Conservation (phyloP, 2,329 filamentous ascomycete species). For the Stachybotrys chartarum region DNA sequence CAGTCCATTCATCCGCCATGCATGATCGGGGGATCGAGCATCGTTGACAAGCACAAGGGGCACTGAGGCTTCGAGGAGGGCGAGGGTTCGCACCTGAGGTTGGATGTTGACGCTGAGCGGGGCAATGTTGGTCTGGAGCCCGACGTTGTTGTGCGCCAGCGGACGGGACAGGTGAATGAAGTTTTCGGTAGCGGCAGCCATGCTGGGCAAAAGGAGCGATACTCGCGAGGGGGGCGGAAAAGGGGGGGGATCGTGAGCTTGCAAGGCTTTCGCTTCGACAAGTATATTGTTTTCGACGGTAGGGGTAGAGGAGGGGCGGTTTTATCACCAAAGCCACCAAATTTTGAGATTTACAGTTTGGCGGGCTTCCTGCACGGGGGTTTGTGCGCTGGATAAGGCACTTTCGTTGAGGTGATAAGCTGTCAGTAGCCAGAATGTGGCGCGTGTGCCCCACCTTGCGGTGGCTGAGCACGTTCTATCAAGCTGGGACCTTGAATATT, state of each 20-base stretch:
- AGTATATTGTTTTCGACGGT: background rate
- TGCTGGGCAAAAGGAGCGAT: constrained; percentile 44
- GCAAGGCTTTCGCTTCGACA: background rate
- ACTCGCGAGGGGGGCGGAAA: constrained; percentile 6
- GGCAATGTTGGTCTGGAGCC: constrained; percentile 77
- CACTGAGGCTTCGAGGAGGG: constrained; percentile 1
- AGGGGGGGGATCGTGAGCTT: constrained; percentile 16
- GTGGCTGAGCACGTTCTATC: constrained; percentile 15
- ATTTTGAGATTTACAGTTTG: constrained; percentile 36
- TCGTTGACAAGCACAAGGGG: no score
- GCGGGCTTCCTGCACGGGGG: constrained; percentile 31
- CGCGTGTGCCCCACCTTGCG: constrained; percentile 8
- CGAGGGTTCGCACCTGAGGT: constrained; percentile 64
- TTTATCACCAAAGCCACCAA: constrained; percentile 21
- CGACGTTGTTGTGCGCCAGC: constrained; percentile 72
- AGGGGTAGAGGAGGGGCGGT: background rate
- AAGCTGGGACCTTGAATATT: constrained; percentile 27
- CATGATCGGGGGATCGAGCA: background rate
- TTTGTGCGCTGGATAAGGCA: constrained; percentile 41
- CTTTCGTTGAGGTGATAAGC: constrained; percentile 23
- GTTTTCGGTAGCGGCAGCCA: constrained; percentile 73
- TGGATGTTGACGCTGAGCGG: constrained; percentile 93
- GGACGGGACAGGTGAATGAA: constrained; percentile 95
- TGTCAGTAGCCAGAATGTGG: constrained; percentile 13
- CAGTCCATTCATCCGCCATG: constrained; percentile 1